phyloP scores from a whole-genome alignment of 2,329 filamentous ascomycete species.

The Exophiala sideris region DNA sequence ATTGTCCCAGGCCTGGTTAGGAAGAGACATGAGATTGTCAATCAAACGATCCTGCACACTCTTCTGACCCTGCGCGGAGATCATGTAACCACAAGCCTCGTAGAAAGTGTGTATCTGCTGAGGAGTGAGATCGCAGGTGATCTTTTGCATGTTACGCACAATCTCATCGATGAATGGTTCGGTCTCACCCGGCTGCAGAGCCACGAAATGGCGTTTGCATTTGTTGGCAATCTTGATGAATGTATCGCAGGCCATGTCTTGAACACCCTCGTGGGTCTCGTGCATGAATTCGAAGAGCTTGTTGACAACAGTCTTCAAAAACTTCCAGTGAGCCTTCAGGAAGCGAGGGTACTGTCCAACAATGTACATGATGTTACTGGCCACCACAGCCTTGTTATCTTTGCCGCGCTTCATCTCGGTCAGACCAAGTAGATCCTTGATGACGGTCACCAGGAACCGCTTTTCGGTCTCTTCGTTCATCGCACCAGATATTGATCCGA shows the following conservation, averaged over 20 bases:
- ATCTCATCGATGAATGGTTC: constrained; percentile 99
- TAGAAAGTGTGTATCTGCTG: constrained; percentile 99
- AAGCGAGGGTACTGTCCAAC: constrained; percentile 98
- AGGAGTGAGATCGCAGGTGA: constrained; percentile 89
- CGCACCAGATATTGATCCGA: constrained; percentile 94
- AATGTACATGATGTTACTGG: constrained; percentile 99
- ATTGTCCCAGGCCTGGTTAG: constrained; percentile 90
- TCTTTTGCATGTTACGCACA: constrained; percentile 90
- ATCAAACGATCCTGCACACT: constrained; percentile 88
- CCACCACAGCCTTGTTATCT: constrained; percentile 98
- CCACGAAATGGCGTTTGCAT: constrained; percentile 95
- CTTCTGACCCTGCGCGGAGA: constrained; percentile 94
- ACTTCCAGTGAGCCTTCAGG: constrained; percentile 99
- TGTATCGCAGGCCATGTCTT: constrained; percentile 99
- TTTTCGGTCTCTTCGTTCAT: constrained; percentile 99
- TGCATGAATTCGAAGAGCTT: constrained; percentile 99
- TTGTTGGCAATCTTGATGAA: constrained; percentile 99
- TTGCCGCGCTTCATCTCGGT: constrained; percentile 99
- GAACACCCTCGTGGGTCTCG: constrained; percentile 97
- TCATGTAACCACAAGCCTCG: constrained; percentile 98
- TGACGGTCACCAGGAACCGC: constrained; percentile 95
- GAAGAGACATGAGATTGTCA: constrained; percentile 85
- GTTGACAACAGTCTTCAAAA: constrained; percentile 98
- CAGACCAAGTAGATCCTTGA: constrained; percentile 92
- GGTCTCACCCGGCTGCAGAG: constrained; percentile 85